phyloP scores from a whole-genome alignment of 2,329 filamentous ascomycete species.

The Calonectria montana region DNA sequence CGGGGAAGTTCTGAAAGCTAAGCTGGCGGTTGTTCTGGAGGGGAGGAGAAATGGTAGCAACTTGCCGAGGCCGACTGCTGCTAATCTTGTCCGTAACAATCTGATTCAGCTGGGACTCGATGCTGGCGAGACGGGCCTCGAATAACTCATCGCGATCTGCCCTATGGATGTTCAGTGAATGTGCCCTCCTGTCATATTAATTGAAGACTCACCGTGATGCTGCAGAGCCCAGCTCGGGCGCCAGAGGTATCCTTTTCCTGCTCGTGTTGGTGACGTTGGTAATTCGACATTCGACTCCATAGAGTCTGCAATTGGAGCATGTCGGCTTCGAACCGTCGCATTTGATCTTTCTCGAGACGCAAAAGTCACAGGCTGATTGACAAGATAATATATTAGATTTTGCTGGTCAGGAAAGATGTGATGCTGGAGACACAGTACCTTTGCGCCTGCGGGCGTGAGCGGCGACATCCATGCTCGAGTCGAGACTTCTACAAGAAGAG shows the following conservation, averaged over 20 bases:
- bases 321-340: conserved; percentile 50
- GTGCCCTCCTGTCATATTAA: no score
- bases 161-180: no score
- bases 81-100: conserved; percentile 2
- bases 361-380: conserved; percentile 45
- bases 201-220: no score
- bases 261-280: conserved; percentile 10
- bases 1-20: conserved; percentile 15
- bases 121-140: conserved; percentile 13
- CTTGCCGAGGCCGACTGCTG: neutral
- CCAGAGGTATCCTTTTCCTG: neutral
- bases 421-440: no score
- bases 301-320: conserved; percentile 51
- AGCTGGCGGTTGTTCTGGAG: neutral
- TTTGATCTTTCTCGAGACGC: conserved; percentile 52
- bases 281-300: conserved; percentile 44
- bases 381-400: no score
- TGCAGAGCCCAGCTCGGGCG: no score
- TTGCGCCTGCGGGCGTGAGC: neutral
- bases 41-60: neutral
- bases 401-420: no score
- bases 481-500: no score
- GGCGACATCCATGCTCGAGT: neutral
- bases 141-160: neutral
- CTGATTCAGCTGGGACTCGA: conserved; percentile 14